These are phyloP conservation scores for Russula ochroleuca DNA, from an alignment of 768 basidiomycete genomes.

Conservation along the genomic window DNA sequence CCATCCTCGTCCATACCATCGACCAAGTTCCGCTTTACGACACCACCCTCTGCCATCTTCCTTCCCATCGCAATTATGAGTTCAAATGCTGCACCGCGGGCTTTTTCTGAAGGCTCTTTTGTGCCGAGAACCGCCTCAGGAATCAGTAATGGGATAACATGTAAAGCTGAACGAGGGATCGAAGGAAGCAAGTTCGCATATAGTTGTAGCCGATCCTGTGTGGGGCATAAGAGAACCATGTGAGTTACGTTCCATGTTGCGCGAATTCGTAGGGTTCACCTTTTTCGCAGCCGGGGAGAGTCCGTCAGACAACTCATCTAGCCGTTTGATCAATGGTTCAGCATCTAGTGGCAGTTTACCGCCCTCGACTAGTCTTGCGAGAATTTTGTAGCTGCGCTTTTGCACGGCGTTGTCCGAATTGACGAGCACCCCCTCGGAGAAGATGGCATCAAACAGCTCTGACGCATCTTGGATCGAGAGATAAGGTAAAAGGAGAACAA, in stretches of 20 bases:
- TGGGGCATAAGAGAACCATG: not conserved
- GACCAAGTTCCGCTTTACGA: slow-evolving; percentile 69
- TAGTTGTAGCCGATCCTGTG: slow-evolving; percentile 77
- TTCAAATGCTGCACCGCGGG: slow-evolving; percentile 85
- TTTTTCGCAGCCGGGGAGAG: slow-evolving; percentile 85
- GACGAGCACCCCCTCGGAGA: slow-evolving; percentile 63
- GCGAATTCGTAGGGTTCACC: slow-evolving; percentile 37
- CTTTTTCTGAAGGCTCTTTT: slow-evolving; percentile 94
- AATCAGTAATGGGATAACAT: slow-evolving; percentile 82
- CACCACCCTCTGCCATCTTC: slow-evolving; percentile 86
- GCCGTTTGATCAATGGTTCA: slow-evolving; percentile 55
- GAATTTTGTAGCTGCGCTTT: slow-evolving; percentile 90
- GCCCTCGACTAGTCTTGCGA: slow-evolving; percentile 67
- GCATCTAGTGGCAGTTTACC: slow-evolving; percentile 48
- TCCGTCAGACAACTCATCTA: slow-evolving; percentile 62
- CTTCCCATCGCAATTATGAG: slow-evolving; percentile 85
- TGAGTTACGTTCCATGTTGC: not conserved
- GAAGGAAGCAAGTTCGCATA: slow-evolving; percentile 62
- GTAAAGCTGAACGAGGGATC: slow-evolving; percentile 67
- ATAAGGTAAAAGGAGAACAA: slow-evolving; percentile 76
- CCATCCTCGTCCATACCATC: slow-evolving; percentile 80
- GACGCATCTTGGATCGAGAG: slow-evolving; percentile 58
- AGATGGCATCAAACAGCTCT: slow-evolving; percentile 63
- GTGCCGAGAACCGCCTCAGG: slow-evolving; percentile 94
- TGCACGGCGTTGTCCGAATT: slow-evolving; percentile 84